Conservation (phyloP, 441 rosid genomes). For the Cnidoscolus chayamansa region DNA sequence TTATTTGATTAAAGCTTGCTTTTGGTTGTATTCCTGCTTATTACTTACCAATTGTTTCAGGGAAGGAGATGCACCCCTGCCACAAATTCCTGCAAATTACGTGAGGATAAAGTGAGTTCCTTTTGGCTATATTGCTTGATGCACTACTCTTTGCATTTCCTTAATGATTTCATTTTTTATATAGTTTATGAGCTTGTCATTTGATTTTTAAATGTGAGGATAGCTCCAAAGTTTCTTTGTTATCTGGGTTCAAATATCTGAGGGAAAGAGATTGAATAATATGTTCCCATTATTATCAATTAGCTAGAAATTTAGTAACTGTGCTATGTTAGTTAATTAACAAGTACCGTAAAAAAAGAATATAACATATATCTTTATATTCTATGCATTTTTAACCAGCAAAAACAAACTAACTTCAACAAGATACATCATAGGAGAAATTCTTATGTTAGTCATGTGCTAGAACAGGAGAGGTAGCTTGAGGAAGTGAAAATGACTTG, state of each 20-base stretch:
- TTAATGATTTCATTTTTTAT: neutral
- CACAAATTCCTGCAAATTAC: slow-evolving; percentile 60
- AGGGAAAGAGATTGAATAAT: neutral
- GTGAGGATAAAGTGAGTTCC: slow-evolving; percentile 67
- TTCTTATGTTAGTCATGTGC: neutral
- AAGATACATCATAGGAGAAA: neutral
- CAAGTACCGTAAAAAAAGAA: neutral
- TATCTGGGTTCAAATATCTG: neutral
- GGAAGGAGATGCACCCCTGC: slow-evolving; percentile 58
- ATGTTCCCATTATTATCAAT: neutral
- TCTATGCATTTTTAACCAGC: neutral
- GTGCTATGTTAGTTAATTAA: neutral
- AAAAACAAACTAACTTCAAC: neutral
- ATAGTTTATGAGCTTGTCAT: neutral
- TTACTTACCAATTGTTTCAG: slow-evolving; percentile 34
- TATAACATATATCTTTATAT: neutral
- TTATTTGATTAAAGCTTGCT: neutral
- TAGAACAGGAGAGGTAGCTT: neutral
- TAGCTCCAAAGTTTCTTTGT: neutral
- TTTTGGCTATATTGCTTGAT: slow-evolving; percentile 17
- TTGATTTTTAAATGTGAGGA: neutral
- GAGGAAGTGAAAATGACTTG: neutral
- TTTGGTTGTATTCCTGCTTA: slow-evolving; percentile 5
- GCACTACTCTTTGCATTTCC: neutral
- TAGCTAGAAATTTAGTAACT: too few species aligned